Evolutionary conservation across 1,284 basidiomycete species (phyloP), one percentile per base, ranked within the genome.

Genomic region (Amylostereum areolatum): DNA sequence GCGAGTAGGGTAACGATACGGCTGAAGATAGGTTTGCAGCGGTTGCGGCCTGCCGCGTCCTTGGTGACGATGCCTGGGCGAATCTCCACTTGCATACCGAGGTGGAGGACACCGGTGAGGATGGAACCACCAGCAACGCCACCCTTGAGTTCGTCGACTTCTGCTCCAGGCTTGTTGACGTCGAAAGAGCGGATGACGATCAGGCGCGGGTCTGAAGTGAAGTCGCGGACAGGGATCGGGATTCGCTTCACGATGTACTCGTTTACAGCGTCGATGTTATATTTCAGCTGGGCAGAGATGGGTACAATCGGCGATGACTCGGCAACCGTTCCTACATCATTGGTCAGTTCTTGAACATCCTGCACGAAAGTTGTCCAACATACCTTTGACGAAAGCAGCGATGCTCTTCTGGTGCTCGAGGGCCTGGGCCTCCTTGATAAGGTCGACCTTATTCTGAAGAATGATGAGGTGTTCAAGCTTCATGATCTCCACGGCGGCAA

Each of bases 151-250:
- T 99, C 96, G 59, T 97, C 89, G 7, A 99, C 93, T 66, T 96
- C 92, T 4, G 95, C 85, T 66, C 96, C 96, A 9, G 96, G 96
- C 73, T 97, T 98, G 81, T 99, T 99, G 67, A 99, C 96, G 68
- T 99, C 97, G 71, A 99, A 99, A n/a, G 95, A 98, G 62, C 94
- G 92, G 66, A 99, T 99, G 65, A 99, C 95, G 62, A 99, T 98
- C 57, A 99, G 83, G 44, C 88, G 84, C 0, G 96, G 93, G 57
- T 92, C 84, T 40, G 93, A 87, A 35, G 84, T 79, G 68, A 99
- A 99, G 74, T 99, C 89, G 55, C 96, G 90, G 35, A 87, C 73
- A 36, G 96, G 96, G 43, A 98, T 89, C 8, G 96, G 92, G 59
- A 99, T 97, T 52, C 90, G 85, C 68, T 93, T 96, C 59, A 96